Conservation (phyloP, 257 asterid genomes). For the Solanum ossicruentum region DNA sequence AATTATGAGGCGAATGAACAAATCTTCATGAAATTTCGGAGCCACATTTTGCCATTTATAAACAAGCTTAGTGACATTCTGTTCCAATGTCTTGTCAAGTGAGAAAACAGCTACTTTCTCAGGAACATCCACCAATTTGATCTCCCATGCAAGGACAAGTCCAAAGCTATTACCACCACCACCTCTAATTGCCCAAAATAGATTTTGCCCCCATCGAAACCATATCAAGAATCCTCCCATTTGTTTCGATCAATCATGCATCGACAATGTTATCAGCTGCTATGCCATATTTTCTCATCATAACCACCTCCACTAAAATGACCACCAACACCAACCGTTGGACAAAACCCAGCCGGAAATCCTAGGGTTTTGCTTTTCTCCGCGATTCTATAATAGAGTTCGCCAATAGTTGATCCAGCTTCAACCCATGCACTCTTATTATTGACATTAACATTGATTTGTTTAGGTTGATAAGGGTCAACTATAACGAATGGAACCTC, state of each 20-base stretch:
- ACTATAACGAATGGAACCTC: not conserved
- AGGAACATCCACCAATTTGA: not conserved
- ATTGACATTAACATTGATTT: not conserved
- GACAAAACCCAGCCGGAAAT: not conserved
- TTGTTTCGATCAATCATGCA: not conserved
- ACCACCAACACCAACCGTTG: not conserved
- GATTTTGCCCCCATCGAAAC: not conserved
- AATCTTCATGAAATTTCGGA: not conserved
- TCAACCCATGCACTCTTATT: conserved; percentile 4
- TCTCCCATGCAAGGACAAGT: conserved; percentile 1
- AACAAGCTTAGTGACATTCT: not conserved
- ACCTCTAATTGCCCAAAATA: conserved; percentile 6
- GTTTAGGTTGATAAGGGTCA: not conserved
- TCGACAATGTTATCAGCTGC: conserved; percentile 2
- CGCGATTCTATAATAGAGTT: not conserved
- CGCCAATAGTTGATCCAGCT: not conserved
- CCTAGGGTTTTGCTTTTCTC: conserved; percentile 2
- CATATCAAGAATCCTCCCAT: not conserved
- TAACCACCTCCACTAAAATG: conserved; percentile 5
- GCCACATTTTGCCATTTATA: conserved; percentile 3
- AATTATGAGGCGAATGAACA: not conserved
- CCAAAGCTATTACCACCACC: conserved; percentile 5
- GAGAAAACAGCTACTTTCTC: not conserved
- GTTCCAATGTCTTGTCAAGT: not conserved
- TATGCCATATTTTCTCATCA: not conserved